Conservation (phyloP, 495 filamentous ascomycete species). For the Neohortaea acidophila region DNA sequence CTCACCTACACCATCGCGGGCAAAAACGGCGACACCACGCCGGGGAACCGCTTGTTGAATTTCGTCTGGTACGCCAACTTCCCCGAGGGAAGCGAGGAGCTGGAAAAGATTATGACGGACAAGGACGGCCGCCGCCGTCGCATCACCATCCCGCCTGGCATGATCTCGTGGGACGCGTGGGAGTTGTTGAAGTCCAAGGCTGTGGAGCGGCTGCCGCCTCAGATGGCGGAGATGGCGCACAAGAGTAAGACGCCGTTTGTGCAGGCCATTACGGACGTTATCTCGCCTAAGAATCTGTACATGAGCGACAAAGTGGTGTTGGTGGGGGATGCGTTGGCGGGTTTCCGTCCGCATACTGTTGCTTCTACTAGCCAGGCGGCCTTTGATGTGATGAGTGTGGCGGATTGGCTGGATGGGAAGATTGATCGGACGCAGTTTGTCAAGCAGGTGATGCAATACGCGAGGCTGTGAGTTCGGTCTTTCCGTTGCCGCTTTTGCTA, state of each 20-base stretch:
- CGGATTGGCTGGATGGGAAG: constrained; percentile 21
- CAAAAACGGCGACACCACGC: constrained; percentile 31
- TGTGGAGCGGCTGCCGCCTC: constrained; percentile 31
- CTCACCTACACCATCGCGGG: constrained; percentile 41
- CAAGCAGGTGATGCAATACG: constrained; percentile 31
- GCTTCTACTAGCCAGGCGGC: constrained; percentile 21
- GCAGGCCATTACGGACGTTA: constrained; percentile 40
- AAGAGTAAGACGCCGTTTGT: constrained; percentile 37
- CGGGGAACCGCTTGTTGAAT: constrained; percentile 37
- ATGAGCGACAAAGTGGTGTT: constrained; percentile 36
- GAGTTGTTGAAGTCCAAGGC: constrained; percentile 32
- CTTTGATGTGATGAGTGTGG: constrained; percentile 17
- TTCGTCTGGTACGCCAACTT: constrained; percentile 46
- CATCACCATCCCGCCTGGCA: constrained; percentile 37
- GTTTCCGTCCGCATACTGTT: constrained; percentile 42
- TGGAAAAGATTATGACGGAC: constrained; percentile 40
- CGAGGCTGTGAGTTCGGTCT: constrained; percentile 19
- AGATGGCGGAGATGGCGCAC: constrained; percentile 38
- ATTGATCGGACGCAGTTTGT: constrained; percentile 31
- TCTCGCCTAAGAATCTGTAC: constrained; percentile 32
- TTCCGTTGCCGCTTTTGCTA: too few species aligned
- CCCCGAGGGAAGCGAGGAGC: constrained; percentile 29
- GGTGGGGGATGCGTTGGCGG: constrained; percentile 41
- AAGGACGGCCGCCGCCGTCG: constrained; percentile 30
- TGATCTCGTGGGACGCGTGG: constrained; percentile 30